Percentiles rank a stretch among this genome's conserved stretches.
phyloP scores from a whole-genome alignment of 75 land plant genomes.

The Ceratopteris richardii region DNA sequence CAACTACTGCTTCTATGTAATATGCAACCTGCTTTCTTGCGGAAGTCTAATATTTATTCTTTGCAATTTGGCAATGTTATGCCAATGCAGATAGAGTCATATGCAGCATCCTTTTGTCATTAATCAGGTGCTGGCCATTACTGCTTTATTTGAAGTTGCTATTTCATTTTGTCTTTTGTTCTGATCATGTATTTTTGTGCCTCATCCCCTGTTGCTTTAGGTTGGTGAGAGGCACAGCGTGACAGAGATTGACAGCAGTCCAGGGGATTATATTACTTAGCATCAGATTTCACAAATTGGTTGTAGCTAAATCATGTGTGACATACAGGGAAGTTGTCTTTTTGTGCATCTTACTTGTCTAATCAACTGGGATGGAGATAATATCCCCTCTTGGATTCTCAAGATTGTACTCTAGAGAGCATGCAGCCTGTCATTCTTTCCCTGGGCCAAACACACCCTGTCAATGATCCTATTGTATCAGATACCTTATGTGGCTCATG shows the following conservation, averaged over 20 bases:
- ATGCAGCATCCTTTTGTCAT: no score
- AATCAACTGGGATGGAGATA: background rate
- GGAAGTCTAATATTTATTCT: no score
- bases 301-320: background rate
- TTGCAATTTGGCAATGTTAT: no score
- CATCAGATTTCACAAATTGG: background rate
- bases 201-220: background rate
- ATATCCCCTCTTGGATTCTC: background rate
- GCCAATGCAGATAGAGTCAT: no score
- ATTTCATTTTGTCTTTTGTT: background rate
- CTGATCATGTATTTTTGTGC: background rate
- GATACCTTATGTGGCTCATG: no score
- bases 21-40: no score
- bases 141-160: no score
- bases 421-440: background rate
- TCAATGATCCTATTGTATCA: no score
- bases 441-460: background rate
- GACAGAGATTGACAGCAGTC: background rate
- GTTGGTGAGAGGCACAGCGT: background rate
- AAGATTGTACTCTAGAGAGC: background rate
- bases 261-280: background rate
- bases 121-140: background rate
- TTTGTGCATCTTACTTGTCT: background rate
- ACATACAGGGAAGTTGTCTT: no score
- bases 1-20: no score